Conservation (phyloP, 176 grass and related monocot species). For the Carex pumila region DNA sequence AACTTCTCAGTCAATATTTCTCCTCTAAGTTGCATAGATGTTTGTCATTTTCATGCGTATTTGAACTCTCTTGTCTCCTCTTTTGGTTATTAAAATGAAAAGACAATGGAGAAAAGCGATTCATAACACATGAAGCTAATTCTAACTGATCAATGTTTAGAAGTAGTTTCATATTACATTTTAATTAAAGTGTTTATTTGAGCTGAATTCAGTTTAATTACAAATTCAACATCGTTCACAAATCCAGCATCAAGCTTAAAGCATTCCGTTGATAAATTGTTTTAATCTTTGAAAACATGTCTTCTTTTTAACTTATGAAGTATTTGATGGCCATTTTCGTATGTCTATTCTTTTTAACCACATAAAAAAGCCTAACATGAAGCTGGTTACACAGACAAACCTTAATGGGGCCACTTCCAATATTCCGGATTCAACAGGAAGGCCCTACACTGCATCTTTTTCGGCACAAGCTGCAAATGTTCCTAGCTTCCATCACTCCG, state of each 20-base stretch:
- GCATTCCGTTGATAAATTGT: neutral
- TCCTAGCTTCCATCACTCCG: slow-evolving; percentile 82
- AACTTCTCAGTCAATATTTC: slow-evolving; percentile 21
- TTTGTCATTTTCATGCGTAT: slow-evolving; percentile 17
- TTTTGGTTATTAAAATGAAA: neutral
- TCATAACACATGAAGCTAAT: neutral
- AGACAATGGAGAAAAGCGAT: neutral
- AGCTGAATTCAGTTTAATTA: neutral
- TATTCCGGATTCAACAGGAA: slow-evolving; percentile 74
- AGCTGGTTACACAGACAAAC: slow-evolving; percentile 46
- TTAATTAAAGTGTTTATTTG: neutral
- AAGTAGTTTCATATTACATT: slow-evolving; percentile 18
- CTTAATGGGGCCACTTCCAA: slow-evolving; percentile 67
- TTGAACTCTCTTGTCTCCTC: slow-evolving; percentile 12
- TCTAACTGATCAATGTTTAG: slow-evolving; percentile 16
- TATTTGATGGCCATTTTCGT: neutral
- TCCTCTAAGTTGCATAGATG: neutral
- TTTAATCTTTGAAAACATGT: slow-evolving; percentile 14
- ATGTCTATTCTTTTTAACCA: slow-evolving; percentile 6
- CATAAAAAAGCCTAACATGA: neutral
- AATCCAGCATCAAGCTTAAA: neutral
- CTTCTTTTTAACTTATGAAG: neutral
- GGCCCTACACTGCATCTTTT: slow-evolving; percentile 67
- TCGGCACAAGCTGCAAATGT: slow-evolving; percentile 65
- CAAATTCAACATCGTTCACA: neutral